Conservation (phyloP, 345 rosid genomes). For the Hibiscus trionum region DNA sequence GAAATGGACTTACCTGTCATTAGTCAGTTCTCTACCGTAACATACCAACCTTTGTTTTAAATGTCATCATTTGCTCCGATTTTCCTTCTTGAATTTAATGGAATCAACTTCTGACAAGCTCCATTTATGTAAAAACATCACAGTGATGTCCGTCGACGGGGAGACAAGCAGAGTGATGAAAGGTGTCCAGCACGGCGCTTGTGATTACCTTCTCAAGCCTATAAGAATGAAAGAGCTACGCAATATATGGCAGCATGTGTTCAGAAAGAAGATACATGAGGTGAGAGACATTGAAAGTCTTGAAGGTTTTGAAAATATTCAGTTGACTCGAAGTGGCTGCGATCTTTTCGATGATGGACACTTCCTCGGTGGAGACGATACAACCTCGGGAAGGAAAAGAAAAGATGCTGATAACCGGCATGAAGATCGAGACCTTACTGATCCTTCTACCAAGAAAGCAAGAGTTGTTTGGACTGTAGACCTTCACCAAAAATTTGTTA, state of each 20-base stretch:
- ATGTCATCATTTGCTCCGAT: not conserved
- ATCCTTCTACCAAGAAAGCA: slow-evolving; percentile 62
- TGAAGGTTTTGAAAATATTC: slow-evolving; percentile 48
- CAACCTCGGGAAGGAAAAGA: slow-evolving; percentile 42
- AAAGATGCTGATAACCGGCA: slow-evolving; percentile 53
- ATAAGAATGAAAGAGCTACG: slow-evolving; percentile 90
- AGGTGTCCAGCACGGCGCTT: slow-evolving; percentile 93
- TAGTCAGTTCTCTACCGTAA: slow-evolving; percentile 47
- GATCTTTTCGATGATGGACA: slow-evolving; percentile 41
- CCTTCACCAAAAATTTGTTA: slow-evolving; percentile 93
- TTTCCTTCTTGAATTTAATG: not conserved
- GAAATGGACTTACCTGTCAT: slow-evolving; percentile 96
- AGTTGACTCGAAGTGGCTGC: slow-evolving; percentile 38
- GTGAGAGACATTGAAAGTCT: slow-evolving; percentile 56
- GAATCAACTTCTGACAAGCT: slow-evolving; percentile 20
- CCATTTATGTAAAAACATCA: slow-evolving; percentile 8
- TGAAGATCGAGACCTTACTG: slow-evolving; percentile 52
- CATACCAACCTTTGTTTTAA: slow-evolving; percentile 14
- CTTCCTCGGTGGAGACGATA: slow-evolving; percentile 56
- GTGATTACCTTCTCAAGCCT: slow-evolving; percentile 94
- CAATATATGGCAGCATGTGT: slow-evolving; percentile 95
- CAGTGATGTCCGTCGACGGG: slow-evolving; percentile 98
- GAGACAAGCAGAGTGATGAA: slow-evolving; percentile 90
- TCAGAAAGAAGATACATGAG: slow-evolving; percentile 75
- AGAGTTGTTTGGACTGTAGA: slow-evolving; percentile 92